Base-by-base conservation (phyloP, 2,329 filamentous ascomycete species). In the Neoscytalidium dimidiatum region DNA sequence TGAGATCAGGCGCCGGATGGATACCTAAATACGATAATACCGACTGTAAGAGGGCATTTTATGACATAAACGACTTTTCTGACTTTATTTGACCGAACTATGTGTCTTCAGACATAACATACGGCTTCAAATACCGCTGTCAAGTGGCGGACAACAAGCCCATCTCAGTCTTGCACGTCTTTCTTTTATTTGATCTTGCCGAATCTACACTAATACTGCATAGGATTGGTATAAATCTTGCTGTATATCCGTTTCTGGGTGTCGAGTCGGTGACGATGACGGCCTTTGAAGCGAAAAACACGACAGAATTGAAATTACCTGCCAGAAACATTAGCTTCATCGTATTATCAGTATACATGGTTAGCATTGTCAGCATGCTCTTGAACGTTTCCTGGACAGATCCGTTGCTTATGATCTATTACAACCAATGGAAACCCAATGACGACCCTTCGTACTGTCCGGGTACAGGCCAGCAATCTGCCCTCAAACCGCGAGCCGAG, bases 241-340 rank as follows among this genome's bases (percentile, higher is more conserved):
- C 69, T 2, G 70, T 78, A 3, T 78, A 73, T 19, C 70, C 74
- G 14, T 78, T 71, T 44, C 68, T 74, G 13, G 75, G 76, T 0
- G 69, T 78, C 9, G 76, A 78, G 48, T 71, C 76, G 3, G 69
- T 75, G 1, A 72, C 75, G 0, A 71, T 74, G 4, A 75, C 73
- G 8, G 75, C 75, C 1, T 68, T 77, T 11, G 75, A 78, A 67
- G 76, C 74, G n/a, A 67, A 67, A 29, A 64, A 69, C 19, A 68
- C 69, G 11, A 51, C 38, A 38, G 60, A 31, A 33, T 70, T 14
- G 60, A 72, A 71, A 52, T 72, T 71, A 21, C 73, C 74, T 0
- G 71, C 74, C 3, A 72, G 70, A n/a, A 71, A 68, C 53, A 76
- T 75, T 3, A 71, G 72, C 23, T 71, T 72, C 57, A 64, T 75